Base-by-base conservation (phyloP, 768 basidiomycete species). In the Royoungia palumana region DNA sequence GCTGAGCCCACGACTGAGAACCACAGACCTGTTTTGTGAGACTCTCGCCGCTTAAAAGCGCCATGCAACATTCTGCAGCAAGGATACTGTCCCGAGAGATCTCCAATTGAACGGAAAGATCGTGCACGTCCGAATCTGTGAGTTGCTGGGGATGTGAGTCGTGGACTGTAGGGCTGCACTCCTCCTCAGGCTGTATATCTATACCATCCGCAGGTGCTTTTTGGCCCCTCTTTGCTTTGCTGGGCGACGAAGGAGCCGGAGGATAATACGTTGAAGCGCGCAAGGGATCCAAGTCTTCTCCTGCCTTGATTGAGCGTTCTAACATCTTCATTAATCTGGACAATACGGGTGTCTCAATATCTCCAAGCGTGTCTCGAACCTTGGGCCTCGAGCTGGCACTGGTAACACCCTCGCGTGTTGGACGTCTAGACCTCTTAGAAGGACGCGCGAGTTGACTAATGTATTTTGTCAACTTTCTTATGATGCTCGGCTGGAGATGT, bases 21-120 rank as follows among this genome's bases (percentile, higher is more conserved):
- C 39, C 20, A 54, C 79, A 32, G 40, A 92, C 94, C 79, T 94
- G 89, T 66, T 95, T 95, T 2, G 89, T 80, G 47, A 95, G 71
- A 20, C 87, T 76, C 54, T 91, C 89, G 27, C 85, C 84, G 2
- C 81, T 80, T 24, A 97, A 75, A 6, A 96, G 66, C 0, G 85
- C 80, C 54, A 95, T 75, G 51, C 81, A 85, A 55, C 88, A 91
- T 62, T 94, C 90, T 0, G 89, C 89, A 4, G 94, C 92, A 22
- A 87, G 59, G 9, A 92, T 79, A 43, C 87, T 86, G 58, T 92
- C 85, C 34, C 79, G 71, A 4, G 85, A 86, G 17, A 79, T 54
- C 46, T 87, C 81, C 32, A 94, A 65, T 9, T 68, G 66, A 37
- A 68, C 69, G 0, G 75, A 66, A 11, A 93, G 55, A 35, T 70